These are phyloP conservation scores for Colletotrichum echinochloae DNA, from an alignment of 2,329 filamentous ascomycete genomes.

Conservation along the genomic window DNA sequence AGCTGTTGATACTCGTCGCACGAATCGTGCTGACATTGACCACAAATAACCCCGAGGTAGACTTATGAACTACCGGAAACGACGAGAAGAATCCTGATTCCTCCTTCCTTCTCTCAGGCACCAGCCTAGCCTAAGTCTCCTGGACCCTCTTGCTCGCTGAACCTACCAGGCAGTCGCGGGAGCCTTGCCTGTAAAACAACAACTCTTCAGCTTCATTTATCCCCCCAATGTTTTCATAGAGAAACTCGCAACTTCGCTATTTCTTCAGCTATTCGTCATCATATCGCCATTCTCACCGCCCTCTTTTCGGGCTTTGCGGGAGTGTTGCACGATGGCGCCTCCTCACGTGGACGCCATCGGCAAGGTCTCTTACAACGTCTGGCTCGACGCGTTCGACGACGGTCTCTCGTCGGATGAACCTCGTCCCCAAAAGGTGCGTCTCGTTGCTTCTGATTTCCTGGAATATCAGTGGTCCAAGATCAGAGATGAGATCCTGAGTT, in stretches of 20 bases:
- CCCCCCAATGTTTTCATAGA: no score
- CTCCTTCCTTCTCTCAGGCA: not conserved
- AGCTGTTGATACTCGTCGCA: not conserved
- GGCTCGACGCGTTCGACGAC: not conserved
- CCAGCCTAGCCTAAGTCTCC: not conserved
- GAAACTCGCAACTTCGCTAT: no score
- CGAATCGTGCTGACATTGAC: not conserved
- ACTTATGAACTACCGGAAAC: not conserved
- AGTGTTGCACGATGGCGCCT: not conserved
- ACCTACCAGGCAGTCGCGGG: not conserved
- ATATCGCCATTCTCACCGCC: not conserved
- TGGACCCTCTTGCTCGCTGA: not conserved
- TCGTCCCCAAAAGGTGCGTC: not conserved
- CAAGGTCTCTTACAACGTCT: not conserved
- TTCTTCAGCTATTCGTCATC: no score
- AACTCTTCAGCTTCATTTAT: not conserved
- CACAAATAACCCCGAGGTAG: no score
- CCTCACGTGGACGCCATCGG: not conserved
- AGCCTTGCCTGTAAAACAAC: not conserved
- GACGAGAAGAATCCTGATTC: not conserved
- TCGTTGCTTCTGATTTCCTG: not conserved
- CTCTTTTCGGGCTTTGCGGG: not conserved
- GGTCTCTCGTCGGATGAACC: not conserved
- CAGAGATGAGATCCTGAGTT: not conserved
- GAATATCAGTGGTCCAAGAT: not conserved